Conservation (phyloP, 176 grass and related monocot genomes). For the Carex scoparia region DNA sequence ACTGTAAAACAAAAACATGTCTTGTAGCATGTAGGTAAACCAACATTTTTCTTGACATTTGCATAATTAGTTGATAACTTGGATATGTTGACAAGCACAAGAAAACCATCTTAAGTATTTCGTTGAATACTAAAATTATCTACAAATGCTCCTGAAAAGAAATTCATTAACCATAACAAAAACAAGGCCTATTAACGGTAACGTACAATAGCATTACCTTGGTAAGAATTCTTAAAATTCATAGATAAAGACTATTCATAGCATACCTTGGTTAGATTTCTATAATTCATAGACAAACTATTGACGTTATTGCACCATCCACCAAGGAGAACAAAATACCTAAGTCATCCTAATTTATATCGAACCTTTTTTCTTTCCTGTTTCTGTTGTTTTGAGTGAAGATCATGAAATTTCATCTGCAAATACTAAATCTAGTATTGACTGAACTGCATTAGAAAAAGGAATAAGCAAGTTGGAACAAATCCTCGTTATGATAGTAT, state of each 20-base stretch:
- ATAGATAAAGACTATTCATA: not conserved
- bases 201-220: not conserved
- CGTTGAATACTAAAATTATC: not conserved
- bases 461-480: not conserved
- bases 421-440: conserved; percentile 73
- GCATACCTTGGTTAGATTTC: not conserved
- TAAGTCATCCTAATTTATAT: not conserved
- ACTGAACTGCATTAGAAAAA: conserved; percentile 56
- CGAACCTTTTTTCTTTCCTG: not conserved
- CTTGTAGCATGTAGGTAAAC: too few relatives aligned
- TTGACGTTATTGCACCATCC: not conserved
- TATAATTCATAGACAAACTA: not conserved
- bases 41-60: too few relatives aligned
- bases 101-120: too few relatives aligned
- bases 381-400: not conserved
- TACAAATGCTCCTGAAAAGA: not conserved
- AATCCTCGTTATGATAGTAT: not conserved
- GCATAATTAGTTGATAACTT: too few relatives aligned
- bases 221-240: not conserved
- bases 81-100: too few relatives aligned
- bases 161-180: not conserved
- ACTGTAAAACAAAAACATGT: too few relatives aligned
- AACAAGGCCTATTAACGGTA: not conserved
- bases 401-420: conserved; percentile 67
- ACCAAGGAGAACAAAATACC: not conserved